Evolutionary conservation across 208 protist species (phyloP).

Genomic region (Trypanosoma scelopori): DNA sequence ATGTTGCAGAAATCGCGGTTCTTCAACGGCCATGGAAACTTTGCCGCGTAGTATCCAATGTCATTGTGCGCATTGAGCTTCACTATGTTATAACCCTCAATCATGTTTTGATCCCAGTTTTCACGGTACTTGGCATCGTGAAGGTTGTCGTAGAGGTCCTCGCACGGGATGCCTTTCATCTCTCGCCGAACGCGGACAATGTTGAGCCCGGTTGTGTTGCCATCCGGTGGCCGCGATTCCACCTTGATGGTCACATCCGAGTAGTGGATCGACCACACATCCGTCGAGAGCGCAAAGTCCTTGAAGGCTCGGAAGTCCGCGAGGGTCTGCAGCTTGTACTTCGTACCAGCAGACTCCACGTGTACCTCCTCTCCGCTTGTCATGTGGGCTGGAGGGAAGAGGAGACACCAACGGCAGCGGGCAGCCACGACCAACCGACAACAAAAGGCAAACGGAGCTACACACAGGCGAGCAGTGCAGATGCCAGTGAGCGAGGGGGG

Average conservation of each 20-base stretch:
- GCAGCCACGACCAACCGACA: background rate
- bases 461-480: background rate
- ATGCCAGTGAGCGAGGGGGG: background rate
- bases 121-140: constrained; percentile 85
- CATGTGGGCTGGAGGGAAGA: too few species aligned
- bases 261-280: constrained; percentile 59
- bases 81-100: constrained; percentile 84
- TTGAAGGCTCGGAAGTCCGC: constrained; percentile 66
- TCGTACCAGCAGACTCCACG: constrained; percentile 44
- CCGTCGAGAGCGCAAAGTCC: constrained; percentile 43
- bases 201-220: constrained; percentile 56
- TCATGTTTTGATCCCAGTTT: constrained; percentile 88
- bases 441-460: background rate
- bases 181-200: constrained; percentile 72
- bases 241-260: constrained; percentile 41
- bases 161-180: constrained; percentile 64
- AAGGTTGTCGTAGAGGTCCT: constrained; percentile 81
- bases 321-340: constrained; percentile 68
- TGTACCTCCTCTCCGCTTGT: constrained; percentile 22
- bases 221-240: constrained; percentile 56
- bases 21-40: constrained; percentile 83
- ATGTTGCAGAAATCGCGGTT: constrained; percentile 92
- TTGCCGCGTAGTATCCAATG: constrained; percentile 88
- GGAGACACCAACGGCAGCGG: too few species aligned
- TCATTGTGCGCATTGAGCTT: constrained; percentile 86